Percentiles rank a stretch among this genome's conserved stretches.
Evolutionary conservation across 176 grass and related monocot species (phyloP).

Genomic region (Avena eriantha): DNA sequence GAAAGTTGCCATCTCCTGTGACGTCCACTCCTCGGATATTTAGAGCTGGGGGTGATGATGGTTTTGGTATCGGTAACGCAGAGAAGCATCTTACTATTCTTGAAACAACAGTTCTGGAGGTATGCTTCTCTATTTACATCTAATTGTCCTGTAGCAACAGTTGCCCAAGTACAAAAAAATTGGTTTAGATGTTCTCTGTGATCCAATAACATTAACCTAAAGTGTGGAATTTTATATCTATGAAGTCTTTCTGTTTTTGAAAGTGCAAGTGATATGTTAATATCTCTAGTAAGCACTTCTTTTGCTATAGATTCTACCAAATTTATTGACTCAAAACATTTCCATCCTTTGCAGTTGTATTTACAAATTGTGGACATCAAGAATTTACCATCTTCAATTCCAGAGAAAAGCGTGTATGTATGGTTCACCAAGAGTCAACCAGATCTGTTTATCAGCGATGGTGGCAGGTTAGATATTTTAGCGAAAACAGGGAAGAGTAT

Average conservation of each 20-base stretch:
- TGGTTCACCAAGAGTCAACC: constrained; percentile 73
- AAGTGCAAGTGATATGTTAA: neutral
- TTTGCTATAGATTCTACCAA: constrained; percentile 25
- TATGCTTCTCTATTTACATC: constrained; percentile 42
- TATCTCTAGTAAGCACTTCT: neutral
- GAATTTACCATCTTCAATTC: constrained; percentile 58
- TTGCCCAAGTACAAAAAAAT: neutral
- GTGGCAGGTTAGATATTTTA: constrained; percentile 60
- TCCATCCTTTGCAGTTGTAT: constrained; percentile 61
- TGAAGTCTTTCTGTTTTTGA: neutral
- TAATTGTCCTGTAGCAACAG: constrained; percentile 12
- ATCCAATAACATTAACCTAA: constrained; percentile 13
- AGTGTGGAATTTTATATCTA: constrained; percentile 3
- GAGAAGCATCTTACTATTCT: constrained; percentile 51
- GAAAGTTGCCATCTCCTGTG: constrained; percentile 68
- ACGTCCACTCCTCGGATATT: constrained; percentile 54
- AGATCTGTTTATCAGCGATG: constrained; percentile 69
- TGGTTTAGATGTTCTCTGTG: neutral
- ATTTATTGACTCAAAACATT: constrained; percentile 31
- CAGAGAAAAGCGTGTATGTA: constrained; percentile 67
- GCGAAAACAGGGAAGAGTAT: constrained; percentile 58
- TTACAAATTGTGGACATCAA: constrained; percentile 90
- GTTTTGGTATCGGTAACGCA: constrained; percentile 13
- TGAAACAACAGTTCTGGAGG: constrained; percentile 58
- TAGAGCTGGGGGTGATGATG: neutral